Percentiles rank a stretch among this genome's conserved stretches.
phyloP scores from a whole-genome alignment of 352 stramenopile species.

The Globisporangium apiculatum region DNA sequence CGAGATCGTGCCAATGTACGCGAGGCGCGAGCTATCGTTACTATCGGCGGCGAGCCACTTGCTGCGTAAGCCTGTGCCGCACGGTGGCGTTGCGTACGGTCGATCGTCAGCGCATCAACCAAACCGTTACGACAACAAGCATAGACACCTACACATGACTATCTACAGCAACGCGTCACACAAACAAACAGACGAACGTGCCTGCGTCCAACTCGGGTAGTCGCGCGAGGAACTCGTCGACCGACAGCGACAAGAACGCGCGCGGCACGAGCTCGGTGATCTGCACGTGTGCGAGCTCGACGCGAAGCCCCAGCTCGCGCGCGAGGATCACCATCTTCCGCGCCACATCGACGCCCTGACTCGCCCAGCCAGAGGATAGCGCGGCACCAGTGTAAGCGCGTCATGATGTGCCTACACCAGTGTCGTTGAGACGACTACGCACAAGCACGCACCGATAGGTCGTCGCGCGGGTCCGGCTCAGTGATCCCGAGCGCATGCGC shows the following conservation, averaged over 20 bases:
- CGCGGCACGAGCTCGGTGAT: conserved; percentile 42
- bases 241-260: conserved; percentile 26
- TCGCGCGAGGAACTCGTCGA: conserved; percentile 47
- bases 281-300: conserved; percentile 26
- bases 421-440: too few species aligned
- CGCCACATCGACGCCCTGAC: conserved; percentile 52
- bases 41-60: conserved; percentile 1
- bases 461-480: conserved; percentile 59
- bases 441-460: conserved; percentile 25
- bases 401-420: not conserved
- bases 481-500: conserved; percentile 53
- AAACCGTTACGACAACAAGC: not conserved
- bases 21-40: conserved; percentile 22
- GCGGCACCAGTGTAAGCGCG: not conserved
- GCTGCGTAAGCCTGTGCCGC: not conserved
- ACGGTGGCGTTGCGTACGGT: too few species aligned
- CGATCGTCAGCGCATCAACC: not conserved
- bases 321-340: conserved; percentile 66
- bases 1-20: conserved; percentile 52
- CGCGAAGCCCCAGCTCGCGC: conserved; percentile 33
- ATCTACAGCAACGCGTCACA: too few species aligned
- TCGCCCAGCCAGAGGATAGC: not conserved
- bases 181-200: conserved; percentile 1
- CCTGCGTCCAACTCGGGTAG: conserved; percentile 31
- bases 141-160: not conserved